Evolutionary conservation across 768 basidiomycete species (phyloP).

Genomic region (Strobilomyces dryophilus): DNA sequence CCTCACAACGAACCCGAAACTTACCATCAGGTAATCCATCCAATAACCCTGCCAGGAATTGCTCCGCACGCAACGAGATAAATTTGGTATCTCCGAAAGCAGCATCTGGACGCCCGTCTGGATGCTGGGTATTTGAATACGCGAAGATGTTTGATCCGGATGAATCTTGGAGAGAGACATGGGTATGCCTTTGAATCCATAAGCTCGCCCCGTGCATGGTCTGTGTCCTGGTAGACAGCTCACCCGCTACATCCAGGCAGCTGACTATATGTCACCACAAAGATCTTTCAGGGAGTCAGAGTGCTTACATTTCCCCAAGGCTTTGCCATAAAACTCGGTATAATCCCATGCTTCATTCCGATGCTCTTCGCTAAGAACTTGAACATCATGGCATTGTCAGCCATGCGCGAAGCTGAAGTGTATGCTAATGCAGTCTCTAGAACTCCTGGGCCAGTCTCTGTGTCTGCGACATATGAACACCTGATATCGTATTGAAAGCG

Average conservation of each 20-base stretch:
- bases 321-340: slow-evolving; percentile 98
- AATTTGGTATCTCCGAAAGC: slow-evolving; percentile 78
- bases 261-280: slow-evolving; percentile 34
- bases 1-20: slow-evolving; percentile 15
- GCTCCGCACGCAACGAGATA: slow-evolving; percentile 79
- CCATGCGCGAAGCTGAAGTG: slow-evolving; percentile 73
- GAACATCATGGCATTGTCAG: slow-evolving; percentile 89
- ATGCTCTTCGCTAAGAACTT: slow-evolving; percentile 91
- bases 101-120: slow-evolving; percentile 64
- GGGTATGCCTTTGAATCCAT: slow-evolving; percentile 63
- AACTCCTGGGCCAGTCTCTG: slow-evolving; percentile 90
- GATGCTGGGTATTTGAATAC: slow-evolving; percentile 53
- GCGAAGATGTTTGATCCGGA: slow-evolving; percentile 80
- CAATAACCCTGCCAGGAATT: slow-evolving; percentile 91
- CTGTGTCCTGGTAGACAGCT: slow-evolving; percentile 19
- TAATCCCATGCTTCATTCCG: slow-evolving; percentile 82
- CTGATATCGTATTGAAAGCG: neutral
- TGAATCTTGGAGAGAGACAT: slow-evolving; percentile 76
- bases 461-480: slow-evolving; percentile 47
- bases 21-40: slow-evolving; percentile 86
- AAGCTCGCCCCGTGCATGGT: neutral
- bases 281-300: slow-evolving; percentile 1
- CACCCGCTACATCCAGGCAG: slow-evolving; percentile 95
- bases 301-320: slow-evolving; percentile 84
- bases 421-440: slow-evolving; percentile 87